Evolutionary conservation across 2,329 filamentous ascomycete genomes (phyloP).

Genomic region (Aureobasidium sp.): DNA sequence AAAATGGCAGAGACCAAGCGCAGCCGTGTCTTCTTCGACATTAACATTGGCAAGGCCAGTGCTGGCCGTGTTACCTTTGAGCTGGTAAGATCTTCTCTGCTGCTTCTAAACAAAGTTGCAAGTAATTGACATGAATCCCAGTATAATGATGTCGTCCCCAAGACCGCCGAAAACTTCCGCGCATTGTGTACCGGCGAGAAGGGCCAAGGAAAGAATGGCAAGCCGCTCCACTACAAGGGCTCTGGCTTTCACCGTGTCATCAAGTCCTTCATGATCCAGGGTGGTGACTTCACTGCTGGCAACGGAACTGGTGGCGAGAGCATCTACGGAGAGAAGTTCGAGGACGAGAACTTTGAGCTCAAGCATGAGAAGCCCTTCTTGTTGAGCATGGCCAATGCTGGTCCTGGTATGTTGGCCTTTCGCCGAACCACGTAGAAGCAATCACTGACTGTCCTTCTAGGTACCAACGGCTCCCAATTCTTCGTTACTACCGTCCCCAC

Average conservation of each 20-base stretch:
- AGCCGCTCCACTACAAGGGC: constrained; percentile 85
- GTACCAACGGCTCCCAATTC: constrained; percentile 95
- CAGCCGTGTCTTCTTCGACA: constrained; percentile 86
- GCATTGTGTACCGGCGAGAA: constrained; percentile 92
- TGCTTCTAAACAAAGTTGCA: neutral
- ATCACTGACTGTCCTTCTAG: constrained; percentile 36
- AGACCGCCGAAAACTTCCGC: constrained; percentile 95
- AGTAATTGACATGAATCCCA: constrained; percentile 13
- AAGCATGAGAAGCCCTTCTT: constrained; percentile 92
- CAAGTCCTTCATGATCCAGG: constrained; percentile 98
- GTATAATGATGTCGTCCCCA: constrained; percentile 64
- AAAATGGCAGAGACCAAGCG: constrained; percentile 36
- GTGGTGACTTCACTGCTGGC: constrained; percentile 90
- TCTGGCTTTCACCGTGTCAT: constrained; percentile 93
- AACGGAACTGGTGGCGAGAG: constrained; percentile 95
- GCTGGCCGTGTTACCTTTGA: constrained; percentile 80
- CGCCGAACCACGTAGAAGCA: constrained; percentile 10
- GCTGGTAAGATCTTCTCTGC: constrained; percentile 47
- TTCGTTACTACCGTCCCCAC: constrained; percentile 96
- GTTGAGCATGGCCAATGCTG: constrained; percentile 96
- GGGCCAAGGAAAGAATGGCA: constrained; percentile 70
- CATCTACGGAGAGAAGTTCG: constrained; percentile 96
- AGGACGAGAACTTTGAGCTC: constrained; percentile 87
- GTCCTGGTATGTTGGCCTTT: constrained; percentile 55
- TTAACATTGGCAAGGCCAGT: constrained; percentile 65